Percentiles rank a stretch among this genome's conserved stretches.
phyloP scores from a whole-genome alignment of 306 rosid species.

The Lathyrus sativus region DNA sequence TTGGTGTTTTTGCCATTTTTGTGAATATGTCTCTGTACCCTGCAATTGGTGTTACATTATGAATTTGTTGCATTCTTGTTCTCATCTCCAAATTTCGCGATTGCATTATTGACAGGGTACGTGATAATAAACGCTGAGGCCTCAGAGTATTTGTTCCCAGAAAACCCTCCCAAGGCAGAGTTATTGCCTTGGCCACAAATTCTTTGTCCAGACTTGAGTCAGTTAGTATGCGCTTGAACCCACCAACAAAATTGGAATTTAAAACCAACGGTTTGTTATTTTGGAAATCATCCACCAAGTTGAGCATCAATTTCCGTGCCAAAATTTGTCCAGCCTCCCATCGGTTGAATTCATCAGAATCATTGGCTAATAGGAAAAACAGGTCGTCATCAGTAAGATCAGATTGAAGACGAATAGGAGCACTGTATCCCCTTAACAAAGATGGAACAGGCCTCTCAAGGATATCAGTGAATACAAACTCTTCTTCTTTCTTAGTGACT shows the following conservation, averaged over 20 bases:
- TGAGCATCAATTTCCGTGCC: conserved; percentile 87
- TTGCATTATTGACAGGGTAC: too few relatives aligned
- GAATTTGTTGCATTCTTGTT: too few relatives aligned
- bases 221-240: conserved; percentile 64
- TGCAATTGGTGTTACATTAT: too few relatives aligned
- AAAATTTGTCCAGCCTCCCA: conserved; percentile 99
- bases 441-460: conserved; percentile 92
- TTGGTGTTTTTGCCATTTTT: too few relatives aligned
- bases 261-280: conserved; percentile 77
- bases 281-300: conserved; percentile 78
- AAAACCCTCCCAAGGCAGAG: too few relatives aligned
- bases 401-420: conserved; percentile 90
- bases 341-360: conserved; percentile 92
- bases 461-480: conserved; percentile 74
- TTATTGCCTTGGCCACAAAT: too few relatives aligned
- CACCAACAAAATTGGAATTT: conserved; percentile 70
- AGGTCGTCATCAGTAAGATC: conserved; percentile 77
- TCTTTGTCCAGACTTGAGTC: conserved; percentile 90
- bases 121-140: too few relatives aligned
- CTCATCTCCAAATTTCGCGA: too few relatives aligned
- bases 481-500: conserved; percentile 94
- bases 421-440: conserved; percentile 84
- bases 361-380: conserved; percentile 89
- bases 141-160: too few relatives aligned
- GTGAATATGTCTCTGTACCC: too few relatives aligned